Base-by-base conservation (phyloP, 441 rosid genomes). In the Pelargonium exstipulatum region DNA sequence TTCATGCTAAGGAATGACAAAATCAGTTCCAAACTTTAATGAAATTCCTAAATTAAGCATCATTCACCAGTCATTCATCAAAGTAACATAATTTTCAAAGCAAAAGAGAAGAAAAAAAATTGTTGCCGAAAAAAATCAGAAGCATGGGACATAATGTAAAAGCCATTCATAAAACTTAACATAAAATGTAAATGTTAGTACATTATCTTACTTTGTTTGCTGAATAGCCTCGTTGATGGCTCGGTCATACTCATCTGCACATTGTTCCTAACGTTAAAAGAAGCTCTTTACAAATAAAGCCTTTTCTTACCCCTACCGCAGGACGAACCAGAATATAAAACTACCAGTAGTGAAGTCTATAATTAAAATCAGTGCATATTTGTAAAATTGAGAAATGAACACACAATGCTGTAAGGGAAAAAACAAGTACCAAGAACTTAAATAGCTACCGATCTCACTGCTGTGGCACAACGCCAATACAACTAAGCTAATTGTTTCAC, bases 171-270 rank as follows among this genome's bases (percentile, higher is more conserved):
- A n/a, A 48, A 48, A 48, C 4, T n/a, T 2, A 48, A 48, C 17
- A 48, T 48, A 48, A 48, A 48, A 22, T 48, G 17, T 48, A 13
- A 60, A 74, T 43, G 24, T 18, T 55, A 35, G 64, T 49, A 75
- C 63, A 73, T 73, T 66, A 62, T 64, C 91, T 88, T 88, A 91
- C 97, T 74, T 77, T 61, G 84, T 68, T 77, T 78, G 66, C 26
- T 81, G 73, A 68, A 90, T 82, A 70, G 96, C 98, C 69, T 92
- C 90, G 14, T 79, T 74, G 70, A 90, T 86, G 64, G 88, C 87
- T 48, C 76, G 85, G 64, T 90, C 96, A 85, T 76, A 92, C 6
- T 86, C 90, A 62, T 88, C 98, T 90, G 85, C 79, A 82, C 66
- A 73, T 64, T 66, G 67, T 69, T 73, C 43, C 32, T 64, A 43